A percentile compares a stretch with the other conserved stretches of the same genome.
Evolutionary conservation across 1,284 basidiomycete genomes (phyloP).

Genomic region (Ustilago bromivora): DNA sequence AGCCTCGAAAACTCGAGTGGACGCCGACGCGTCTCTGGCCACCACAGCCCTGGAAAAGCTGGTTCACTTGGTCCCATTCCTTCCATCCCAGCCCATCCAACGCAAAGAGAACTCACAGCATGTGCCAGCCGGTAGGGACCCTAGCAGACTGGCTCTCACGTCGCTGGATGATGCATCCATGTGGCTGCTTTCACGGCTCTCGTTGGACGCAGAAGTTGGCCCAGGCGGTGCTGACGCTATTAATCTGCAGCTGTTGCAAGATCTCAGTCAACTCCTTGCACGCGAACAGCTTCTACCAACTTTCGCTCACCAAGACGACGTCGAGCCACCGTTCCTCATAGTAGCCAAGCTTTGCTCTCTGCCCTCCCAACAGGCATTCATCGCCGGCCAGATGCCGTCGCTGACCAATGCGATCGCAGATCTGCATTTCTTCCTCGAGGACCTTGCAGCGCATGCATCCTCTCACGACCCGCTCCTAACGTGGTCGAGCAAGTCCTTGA

Average conservation of each 20-base stretch:
- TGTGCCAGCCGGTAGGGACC: not conserved
- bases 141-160: slow-evolving; percentile 12
- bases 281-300: slow-evolving; percentile 22
- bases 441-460: not conserved
- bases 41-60: slow-evolving; percentile 19
- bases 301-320: slow-evolving; percentile 1
- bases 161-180: slow-evolving; percentile 35
- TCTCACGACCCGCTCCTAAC: not conserved
- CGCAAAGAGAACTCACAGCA: not conserved
- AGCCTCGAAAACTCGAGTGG: not conserved
- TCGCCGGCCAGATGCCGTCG: slow-evolving; percentile 21
- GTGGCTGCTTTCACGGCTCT: slow-evolving; percentile 36
- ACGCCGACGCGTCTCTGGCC: not conserved
- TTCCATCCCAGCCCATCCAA: slow-evolving; percentile 9
- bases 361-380: slow-evolving; percentile 27
- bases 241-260: slow-evolving; percentile 28
- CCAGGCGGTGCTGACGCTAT: slow-evolving; percentile 22
- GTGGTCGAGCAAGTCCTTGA: slow-evolving; percentile 9
- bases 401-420: slow-evolving; percentile 37
- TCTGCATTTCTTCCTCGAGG: slow-evolving; percentile 26
- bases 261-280: slow-evolving; percentile 15
- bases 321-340: slow-evolving; percentile 16
- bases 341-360: slow-evolving; percentile 14
- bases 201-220: slow-evolving; percentile 24
- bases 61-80: slow-evolving; percentile 26